A percentile compares a stretch with the other conserved stretches of the same genome.
These are phyloP conservation scores for Lactarius pseudohatsudake DNA, from an alignment of 768 basidiomycete species.

Conservation along the genomic window DNA sequence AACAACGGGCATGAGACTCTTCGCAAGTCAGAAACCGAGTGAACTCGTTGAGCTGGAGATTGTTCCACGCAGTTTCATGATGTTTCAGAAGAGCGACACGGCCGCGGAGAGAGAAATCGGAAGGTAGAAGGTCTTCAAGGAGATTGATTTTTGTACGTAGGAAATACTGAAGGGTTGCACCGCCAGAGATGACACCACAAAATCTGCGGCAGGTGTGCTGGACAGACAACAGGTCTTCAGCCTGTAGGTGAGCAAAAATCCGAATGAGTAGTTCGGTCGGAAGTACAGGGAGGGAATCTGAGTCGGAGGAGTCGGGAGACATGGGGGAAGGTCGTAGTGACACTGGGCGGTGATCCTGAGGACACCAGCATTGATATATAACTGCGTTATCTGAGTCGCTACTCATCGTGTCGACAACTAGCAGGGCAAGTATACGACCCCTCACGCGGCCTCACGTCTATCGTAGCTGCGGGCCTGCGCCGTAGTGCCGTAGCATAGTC, in stretches of 20 bases:
- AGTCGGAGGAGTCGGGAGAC: not conserved
- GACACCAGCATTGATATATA: not conserved
- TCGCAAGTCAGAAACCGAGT: not conserved
- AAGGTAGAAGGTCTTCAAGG: slow-evolving; percentile 2
- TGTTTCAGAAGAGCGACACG: slow-evolving; percentile 1
- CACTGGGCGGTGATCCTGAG: not conserved
- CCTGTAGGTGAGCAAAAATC: not conserved
- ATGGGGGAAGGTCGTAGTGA: not conserved
- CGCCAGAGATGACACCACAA: not conserved
- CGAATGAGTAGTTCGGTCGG: not conserved
- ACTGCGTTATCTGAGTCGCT: not conserved
- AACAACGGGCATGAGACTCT: not conserved
- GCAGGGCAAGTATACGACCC: not conserved
- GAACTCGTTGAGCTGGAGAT: not conserved
- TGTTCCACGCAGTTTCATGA: slow-evolving; percentile 1
- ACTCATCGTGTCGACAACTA: not conserved
- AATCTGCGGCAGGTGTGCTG: slow-evolving; percentile 8
- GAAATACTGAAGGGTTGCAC: slow-evolving; percentile 1
- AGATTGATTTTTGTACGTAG: not conserved
- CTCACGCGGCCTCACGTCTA: not conserved
- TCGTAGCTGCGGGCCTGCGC: not conserved
- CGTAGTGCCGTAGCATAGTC: not conserved
- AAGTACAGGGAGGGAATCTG: not conserved
- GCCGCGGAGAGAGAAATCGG: not conserved
- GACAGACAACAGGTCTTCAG: not conserved